phyloP scores from a whole-genome alignment of 1,139 yeast genomes.

The Diutina pseudorugosa region DNA sequence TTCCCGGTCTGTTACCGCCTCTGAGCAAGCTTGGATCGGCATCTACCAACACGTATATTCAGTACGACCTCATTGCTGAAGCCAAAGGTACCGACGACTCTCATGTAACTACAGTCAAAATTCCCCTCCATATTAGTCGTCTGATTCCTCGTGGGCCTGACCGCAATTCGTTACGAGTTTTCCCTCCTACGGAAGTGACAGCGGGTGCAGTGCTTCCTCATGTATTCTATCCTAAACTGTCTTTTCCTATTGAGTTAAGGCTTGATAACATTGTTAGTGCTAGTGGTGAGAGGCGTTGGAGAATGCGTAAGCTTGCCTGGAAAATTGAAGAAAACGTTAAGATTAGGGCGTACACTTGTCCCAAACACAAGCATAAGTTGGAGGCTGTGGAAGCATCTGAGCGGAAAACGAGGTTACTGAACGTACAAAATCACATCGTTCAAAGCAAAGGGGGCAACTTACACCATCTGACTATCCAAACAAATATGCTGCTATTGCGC shows the following conservation, averaged over 20 bases:
- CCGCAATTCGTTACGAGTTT: slow-evolving; percentile 75
- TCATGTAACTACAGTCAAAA: slow-evolving; percentile 19
- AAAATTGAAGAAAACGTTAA: slow-evolving; percentile 74
- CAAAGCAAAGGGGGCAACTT: slow-evolving; percentile 6
- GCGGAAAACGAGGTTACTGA: slow-evolving; percentile 10
- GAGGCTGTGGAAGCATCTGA: slow-evolving; percentile 34
- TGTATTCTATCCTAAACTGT: slow-evolving; percentile 78
- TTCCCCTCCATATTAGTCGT: slow-evolving; percentile 68
- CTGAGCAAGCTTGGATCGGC: slow-evolving; percentile 50
- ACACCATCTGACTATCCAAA: slow-evolving; percentile 31
- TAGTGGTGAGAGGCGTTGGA: slow-evolving; percentile 61
- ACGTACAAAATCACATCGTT: slow-evolving; percentile 8
- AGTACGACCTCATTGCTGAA: slow-evolving; percentile 63
- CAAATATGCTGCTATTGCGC: slow-evolving; percentile 14
- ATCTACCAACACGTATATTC: slow-evolving; percentile 42
- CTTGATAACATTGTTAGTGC: slow-evolving; percentile 61
- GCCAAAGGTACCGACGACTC: slow-evolving; percentile 14
- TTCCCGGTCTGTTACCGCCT: slow-evolving; percentile 89
- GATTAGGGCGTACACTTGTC: slow-evolving; percentile 47
- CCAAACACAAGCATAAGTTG: slow-evolving; percentile 38
- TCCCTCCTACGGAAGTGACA: slow-evolving; percentile 89
- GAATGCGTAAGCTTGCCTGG: slow-evolving; percentile 86
- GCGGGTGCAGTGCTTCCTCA: slow-evolving; percentile 83
- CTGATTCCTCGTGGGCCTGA: slow-evolving; percentile 77
- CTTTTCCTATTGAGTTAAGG: slow-evolving; percentile 70